Percentiles rank a stretch among this genome's conserved stretches.
These are phyloP conservation scores for Populus ilicifolia DNA, from an alignment of 345 rosid species.

Conservation along the genomic window DNA sequence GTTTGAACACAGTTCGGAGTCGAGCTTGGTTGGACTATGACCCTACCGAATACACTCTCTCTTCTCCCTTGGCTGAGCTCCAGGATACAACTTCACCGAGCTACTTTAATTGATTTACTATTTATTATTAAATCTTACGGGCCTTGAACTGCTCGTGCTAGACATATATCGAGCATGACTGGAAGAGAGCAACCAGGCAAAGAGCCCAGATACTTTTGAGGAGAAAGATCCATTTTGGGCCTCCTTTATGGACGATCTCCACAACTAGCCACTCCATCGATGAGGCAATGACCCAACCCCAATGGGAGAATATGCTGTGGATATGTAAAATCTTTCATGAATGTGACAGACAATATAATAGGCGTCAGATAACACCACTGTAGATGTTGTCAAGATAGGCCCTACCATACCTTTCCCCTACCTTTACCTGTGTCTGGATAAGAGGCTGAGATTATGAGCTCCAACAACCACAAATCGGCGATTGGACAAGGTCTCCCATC, in stretches of 20 bases:
- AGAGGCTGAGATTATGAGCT: slow-evolving; percentile 2
- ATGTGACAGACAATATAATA: not conserved
- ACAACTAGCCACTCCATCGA: too few relatives aligned
- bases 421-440: slow-evolving; percentile 3
- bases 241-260: not conserved
- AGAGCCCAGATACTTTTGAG: not conserved
- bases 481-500: slow-evolving; percentile 17
- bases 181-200: too few relatives aligned
- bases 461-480: slow-evolving; percentile 29
- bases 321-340: not conserved
- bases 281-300: not conserved
- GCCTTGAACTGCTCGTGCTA: not conserved
- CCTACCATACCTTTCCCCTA: not conserved
- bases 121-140: not conserved
- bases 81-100: too few relatives aligned
- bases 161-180: too few relatives aligned
- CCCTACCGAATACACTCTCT: too few relatives aligned
- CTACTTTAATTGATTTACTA: too few relatives aligned
- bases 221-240: not conserved
- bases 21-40: too few relatives aligned
- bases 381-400: not conserved
- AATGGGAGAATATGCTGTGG: not conserved
- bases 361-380: not conserved
- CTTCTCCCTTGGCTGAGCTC: too few relatives aligned
- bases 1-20: too few relatives aligned